Conservation (phyloP, 2,329 filamentous ascomycete species). For the Rhexocercosporidium sp. region DNA sequence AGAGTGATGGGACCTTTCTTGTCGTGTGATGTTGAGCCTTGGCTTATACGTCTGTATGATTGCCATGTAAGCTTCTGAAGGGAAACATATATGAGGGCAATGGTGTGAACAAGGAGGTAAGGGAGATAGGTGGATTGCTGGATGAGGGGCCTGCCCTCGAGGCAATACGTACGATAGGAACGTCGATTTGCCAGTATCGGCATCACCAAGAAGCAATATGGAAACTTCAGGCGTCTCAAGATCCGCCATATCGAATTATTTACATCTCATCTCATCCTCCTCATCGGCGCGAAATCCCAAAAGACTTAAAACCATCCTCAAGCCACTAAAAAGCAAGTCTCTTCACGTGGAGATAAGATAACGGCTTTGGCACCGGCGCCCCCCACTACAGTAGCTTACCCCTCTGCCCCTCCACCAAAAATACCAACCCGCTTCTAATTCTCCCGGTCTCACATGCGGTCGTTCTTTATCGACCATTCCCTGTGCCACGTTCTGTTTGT, state of each 20-base stretch:
- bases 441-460: not conserved
- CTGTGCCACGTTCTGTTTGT: not conserved
- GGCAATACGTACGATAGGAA: constrained; percentile 60
- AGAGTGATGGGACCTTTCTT: constrained; percentile 52
- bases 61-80: not conserved
- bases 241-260: constrained; percentile 13
- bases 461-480: not conserved
- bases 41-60: constrained; percentile 56
- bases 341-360: constrained; percentile 5
- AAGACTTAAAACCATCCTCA: not conserved
- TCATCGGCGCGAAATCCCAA: not conserved
- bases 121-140: not conserved
- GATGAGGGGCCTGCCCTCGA: not conserved
- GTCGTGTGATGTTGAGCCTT: constrained; percentile 47
- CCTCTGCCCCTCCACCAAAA: not conserved
- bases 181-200: constrained; percentile 62
- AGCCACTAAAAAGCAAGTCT: constrained; percentile 1
- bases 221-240: constrained; percentile 49
- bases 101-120: not conserved
- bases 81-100: not conserved
- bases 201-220: constrained; percentile 62
- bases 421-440: not conserved
- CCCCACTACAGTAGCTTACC: not conserved
- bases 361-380: no score
- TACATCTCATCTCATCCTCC: not conserved